Conservation (phyloP, 441 rosid genomes). For the Melastoma candidum region DNA sequence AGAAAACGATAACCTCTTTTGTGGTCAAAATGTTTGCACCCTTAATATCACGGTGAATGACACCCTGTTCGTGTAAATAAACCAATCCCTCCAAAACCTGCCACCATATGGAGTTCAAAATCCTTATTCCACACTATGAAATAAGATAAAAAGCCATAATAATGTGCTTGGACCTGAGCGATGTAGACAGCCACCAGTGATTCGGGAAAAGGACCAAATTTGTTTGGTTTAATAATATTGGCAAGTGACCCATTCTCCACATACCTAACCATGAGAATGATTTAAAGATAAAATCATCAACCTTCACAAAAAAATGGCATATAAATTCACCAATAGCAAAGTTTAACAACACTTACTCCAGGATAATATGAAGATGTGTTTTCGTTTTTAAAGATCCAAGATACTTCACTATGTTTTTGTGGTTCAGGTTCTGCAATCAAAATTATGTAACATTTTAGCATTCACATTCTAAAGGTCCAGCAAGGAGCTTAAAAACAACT, state of each 20-base stretch:
- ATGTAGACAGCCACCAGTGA: slow-evolving; percentile 94
- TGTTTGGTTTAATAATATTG: slow-evolving; percentile 96
- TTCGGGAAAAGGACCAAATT: slow-evolving; percentile 98
- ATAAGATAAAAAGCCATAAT: slow-evolving; percentile 11
- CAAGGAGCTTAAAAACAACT: too few relatives aligned
- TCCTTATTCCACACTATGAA: slow-evolving; percentile 8
- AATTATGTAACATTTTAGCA: too few relatives aligned
- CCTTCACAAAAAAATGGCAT: slow-evolving; percentile 1
- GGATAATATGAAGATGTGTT: slow-evolving; percentile 93
- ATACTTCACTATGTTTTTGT: slow-evolving; percentile 96
- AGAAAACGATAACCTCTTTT: slow-evolving; percentile 53
- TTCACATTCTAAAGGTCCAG: too few relatives aligned
- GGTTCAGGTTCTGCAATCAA: slow-evolving; percentile 76
- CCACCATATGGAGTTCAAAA: slow-evolving; percentile 16
- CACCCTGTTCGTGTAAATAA: slow-evolving; percentile 98
- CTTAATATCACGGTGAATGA: slow-evolving; percentile 98
- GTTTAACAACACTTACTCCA: slow-evolving; percentile 62
- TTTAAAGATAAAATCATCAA: slow-evolving; percentile 11
- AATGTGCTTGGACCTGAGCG: slow-evolving; percentile 68
- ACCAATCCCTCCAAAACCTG: slow-evolving; percentile 99
- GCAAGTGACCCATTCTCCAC: slow-evolving; percentile 99
- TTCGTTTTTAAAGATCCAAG: slow-evolving; percentile 93
- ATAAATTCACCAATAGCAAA: slow-evolving; percentile 6
- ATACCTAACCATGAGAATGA: slow-evolving; percentile 43
- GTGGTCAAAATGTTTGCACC: slow-evolving; percentile 98